Conservation (phyloP, 192 early-diverging fungal species). For the Physocladia obscura region DNA sequence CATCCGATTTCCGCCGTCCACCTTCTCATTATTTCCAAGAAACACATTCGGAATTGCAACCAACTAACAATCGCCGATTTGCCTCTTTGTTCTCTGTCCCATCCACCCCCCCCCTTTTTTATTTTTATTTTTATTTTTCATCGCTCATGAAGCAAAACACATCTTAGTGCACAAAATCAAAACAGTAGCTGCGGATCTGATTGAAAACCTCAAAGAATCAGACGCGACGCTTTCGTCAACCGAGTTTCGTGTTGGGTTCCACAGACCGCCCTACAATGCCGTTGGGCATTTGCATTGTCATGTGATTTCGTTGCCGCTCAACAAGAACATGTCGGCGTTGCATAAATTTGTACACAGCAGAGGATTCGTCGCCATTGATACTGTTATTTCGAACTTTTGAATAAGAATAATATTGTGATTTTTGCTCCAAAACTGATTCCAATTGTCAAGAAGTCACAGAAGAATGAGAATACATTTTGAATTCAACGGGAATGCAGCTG, state of each 20-base stretch:
- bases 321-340: background rate
- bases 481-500: no score
- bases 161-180: background rate
- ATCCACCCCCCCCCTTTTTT: no score
- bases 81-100: no score
- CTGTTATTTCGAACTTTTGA: background rate
- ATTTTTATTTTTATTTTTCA: no score
- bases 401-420: background rate
- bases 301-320: background rate
- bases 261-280: background rate
- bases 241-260: background rate
- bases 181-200: background rate
- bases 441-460: no score
- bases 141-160: no score
- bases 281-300: background rate
- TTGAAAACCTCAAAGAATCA: no score
- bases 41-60: conserved; percentile 1
- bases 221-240: background rate
- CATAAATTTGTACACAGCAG: background rate
- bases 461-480: no score
- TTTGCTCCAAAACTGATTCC: no score
- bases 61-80: background rate
- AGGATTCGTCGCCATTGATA: background rate
- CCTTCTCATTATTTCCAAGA: background rate
- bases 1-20: background rate